Conservation (phyloP, 75 land plant genomes). For the Isoetes taiwanensis region DNA sequence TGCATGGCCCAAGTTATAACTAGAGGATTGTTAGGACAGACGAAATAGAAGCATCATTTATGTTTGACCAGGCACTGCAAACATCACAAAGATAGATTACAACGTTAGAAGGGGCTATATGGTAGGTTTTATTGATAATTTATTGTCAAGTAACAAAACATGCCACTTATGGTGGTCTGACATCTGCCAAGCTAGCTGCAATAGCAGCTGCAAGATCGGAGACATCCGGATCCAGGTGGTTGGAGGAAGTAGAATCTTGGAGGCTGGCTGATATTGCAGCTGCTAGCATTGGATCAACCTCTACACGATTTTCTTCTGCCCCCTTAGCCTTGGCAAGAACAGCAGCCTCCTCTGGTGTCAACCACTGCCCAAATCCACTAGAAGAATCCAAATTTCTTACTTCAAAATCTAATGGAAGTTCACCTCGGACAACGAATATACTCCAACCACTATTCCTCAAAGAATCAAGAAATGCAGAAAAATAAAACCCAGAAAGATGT, state of each 20-base stretch:
- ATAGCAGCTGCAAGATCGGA: constrained; percentile 25
- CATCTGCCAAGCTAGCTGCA: constrained; percentile 32
- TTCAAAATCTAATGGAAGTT: constrained; percentile 64
- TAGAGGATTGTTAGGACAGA: no score
- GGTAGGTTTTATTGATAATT: no score
- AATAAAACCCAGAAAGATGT: constrained; percentile 77
- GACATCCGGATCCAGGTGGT: constrained; percentile 15
- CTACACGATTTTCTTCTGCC: background rate
- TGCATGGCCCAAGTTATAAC: no score
- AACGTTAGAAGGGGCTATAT: no score
- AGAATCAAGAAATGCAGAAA: constrained; percentile 69
- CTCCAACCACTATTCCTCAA: constrained; percentile 78
- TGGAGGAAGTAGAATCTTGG: constrained; percentile 27
- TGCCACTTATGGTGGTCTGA: no score
- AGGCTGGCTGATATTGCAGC: constrained; percentile 48
- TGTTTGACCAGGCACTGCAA: no score
- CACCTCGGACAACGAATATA: constrained; percentile 77
- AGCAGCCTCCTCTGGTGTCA: constrained; percentile 56
- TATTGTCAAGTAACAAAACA: no score
- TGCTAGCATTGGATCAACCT: constrained; percentile 25
- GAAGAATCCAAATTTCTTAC: constrained; percentile 31
- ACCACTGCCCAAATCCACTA: constrained; percentile 67
- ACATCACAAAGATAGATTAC: no score
- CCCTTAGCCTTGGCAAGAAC: background rate
- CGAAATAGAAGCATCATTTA: no score